Conservation (phyloP, 345 rosid species). For the Eucalyptus virginea region DNA sequence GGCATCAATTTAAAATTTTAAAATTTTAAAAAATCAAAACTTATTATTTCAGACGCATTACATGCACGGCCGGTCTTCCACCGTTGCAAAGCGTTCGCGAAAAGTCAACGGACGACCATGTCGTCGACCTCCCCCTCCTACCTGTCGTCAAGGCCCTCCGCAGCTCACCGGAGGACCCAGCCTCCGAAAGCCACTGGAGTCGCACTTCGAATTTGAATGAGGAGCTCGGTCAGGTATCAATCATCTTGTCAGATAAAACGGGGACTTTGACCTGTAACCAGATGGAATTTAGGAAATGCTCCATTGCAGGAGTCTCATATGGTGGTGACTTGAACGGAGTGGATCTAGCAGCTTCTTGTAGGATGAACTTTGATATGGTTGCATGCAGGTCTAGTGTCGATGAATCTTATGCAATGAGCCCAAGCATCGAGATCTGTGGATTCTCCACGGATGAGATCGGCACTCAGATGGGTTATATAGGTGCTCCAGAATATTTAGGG, state of each 20-base stretch:
- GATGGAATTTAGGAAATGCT: conserved; percentile 78
- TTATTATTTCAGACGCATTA: background rate
- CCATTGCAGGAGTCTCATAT: conserved; percentile 57
- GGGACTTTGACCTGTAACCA: conserved; percentile 81
- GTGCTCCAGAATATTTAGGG: background rate
- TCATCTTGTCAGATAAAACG: conserved; percentile 64
- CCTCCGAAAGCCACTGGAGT: background rate
- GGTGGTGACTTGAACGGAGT: conserved; percentile 47
- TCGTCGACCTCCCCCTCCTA: background rate
- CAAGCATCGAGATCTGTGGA: conserved; percentile 1
- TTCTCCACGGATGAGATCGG: background rate
- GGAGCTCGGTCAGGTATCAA: conserved; percentile 75
- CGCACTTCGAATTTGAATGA: conserved; percentile 59
- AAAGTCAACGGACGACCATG: background rate
- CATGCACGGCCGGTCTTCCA: background rate
- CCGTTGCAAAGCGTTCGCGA: background rate
- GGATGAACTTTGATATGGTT: conserved; percentile 26
- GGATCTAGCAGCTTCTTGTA: conserved; percentile 49
- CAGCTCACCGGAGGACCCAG: background rate
- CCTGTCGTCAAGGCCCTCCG: background rate
- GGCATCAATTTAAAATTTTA: background rate
- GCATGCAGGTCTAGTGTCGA: background rate
- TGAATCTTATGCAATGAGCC: background rate
- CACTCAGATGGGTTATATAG: background rate
- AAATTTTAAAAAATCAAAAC: background rate